Base-by-base conservation (phyloP, 768 basidiomycete species). In the Boletus fagicola region DNA sequence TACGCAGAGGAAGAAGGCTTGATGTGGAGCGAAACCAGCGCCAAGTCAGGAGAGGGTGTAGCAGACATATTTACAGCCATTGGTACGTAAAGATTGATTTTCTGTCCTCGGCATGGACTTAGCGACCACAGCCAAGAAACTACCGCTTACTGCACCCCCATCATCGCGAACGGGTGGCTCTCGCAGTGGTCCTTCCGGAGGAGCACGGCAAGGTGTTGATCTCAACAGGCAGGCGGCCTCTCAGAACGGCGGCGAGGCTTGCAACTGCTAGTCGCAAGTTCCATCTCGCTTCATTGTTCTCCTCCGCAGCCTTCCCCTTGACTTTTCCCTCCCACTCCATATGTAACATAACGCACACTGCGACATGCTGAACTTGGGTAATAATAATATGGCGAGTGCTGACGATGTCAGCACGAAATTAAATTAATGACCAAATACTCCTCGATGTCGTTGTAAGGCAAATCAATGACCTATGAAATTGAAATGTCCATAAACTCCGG, bases 21-120 rank as follows among this genome's bases (percentile, higher is more conserved):
- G 46, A 87, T 94, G 88, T 96, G 92, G 90, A 84, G 83, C 48
- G 93, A 95, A 76, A 92, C 92, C 1, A 91, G 88, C 68, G 93
- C 93, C 40, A 96, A 96, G 83, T 79, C 84, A 16, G 92, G 91
- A 28, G 87, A 94, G 62, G 90, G 90, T 57, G 92, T 96, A 15
- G 74, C 85, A 43, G 90, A 92, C 51, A 87, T 95, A 60, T 94
- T 95, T 75, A 87, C 85, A 33, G 83, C 86, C 8, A 93, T 95
- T 63, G 92, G 91, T 92, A 65, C 61, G 85, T 69, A 48, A n/a
- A 20, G 33, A 52, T 57, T 42, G 11, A 18, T 35, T 48, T 26
- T 61, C 28, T 46, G 20, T 39, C 26, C 6, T 5, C 10, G 5
- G 4, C 28, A 7, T 33, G 22, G 13, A 45, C 57, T 61, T 39